Evolutionary conservation across 2,329 filamentous ascomycete species (phyloP).

Genomic region (Hymenoscyphus albidus): DNA sequence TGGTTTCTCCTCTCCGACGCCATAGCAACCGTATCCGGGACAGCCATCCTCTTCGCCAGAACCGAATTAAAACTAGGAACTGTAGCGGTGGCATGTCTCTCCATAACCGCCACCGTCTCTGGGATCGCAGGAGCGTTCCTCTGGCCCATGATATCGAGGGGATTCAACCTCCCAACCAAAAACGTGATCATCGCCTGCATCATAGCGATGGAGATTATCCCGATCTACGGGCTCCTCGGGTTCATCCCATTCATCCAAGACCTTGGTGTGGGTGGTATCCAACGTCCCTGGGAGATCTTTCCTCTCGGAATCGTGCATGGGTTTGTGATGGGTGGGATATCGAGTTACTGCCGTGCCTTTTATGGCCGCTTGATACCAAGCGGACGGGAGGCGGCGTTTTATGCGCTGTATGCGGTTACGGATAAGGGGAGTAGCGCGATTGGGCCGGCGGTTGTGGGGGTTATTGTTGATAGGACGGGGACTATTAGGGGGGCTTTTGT

Average conservation of each 20-base stretch:
- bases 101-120: constrained; percentile 79
- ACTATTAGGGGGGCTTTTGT: constrained; percentile 82
- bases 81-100: constrained; percentile 84
- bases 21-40: constrained; percentile 89
- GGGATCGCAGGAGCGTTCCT: constrained; percentile 85
- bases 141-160: constrained; percentile 75
- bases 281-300: constrained; percentile 96
- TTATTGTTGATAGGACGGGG: constrained; percentile 79
- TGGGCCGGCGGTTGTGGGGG: constrained; percentile 86
- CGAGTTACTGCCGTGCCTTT: constrained; percentile 84
- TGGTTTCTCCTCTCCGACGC: constrained; percentile 96
- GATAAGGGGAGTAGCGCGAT: constrained; percentile 95
- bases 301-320: constrained; percentile 86
- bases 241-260: constrained; percentile 75
- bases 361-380: constrained; percentile 91
- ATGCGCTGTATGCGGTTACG: constrained; percentile 91
- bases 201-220: constrained; percentile 83
- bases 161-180: constrained; percentile 66
- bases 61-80: constrained; percentile 87
- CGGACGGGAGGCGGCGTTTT: constrained; percentile 91
- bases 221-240: constrained; percentile 83
- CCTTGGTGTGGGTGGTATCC: constrained; percentile 75
- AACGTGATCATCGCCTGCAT: constrained; percentile 90
- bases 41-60: constrained; percentile 92
- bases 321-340: constrained; percentile 87